phyloP scores from a whole-genome alignment of 1,284 basidiomycete genomes.

The Marasmius oreades region DNA sequence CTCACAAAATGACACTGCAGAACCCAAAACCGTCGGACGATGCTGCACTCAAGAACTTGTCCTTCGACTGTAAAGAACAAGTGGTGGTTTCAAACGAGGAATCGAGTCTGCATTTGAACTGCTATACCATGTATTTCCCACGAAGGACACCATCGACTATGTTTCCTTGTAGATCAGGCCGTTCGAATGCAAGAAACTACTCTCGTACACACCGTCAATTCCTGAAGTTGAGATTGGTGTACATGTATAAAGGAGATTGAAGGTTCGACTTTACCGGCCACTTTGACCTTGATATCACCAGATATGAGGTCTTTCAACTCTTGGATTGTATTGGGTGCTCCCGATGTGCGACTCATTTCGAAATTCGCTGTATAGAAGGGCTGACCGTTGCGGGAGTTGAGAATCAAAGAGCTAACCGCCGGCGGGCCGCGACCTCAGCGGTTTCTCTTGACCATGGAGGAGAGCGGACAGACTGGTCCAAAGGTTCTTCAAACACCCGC shows the following conservation, averaged over 20 bases:
- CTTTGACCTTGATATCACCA: slow-evolving; percentile 84
- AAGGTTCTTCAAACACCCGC: slow-evolving; percentile 37
- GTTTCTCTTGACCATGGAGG: not conserved
- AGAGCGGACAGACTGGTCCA: not conserved
- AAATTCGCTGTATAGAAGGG: not conserved
- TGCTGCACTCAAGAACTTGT: slow-evolving; percentile 88
- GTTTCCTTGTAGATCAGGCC: not conserved
- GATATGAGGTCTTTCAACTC: slow-evolving; percentile 57
- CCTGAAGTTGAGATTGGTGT: slow-evolving; percentile 33
- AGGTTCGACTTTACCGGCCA: slow-evolving; percentile 60
- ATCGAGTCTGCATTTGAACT: slow-evolving; percentile 12
- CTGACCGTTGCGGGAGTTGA: not conserved
- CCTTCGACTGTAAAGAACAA: slow-evolving; percentile 59
- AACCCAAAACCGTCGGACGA: slow-evolving; percentile 87
- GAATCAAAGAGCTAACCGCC: not conserved
- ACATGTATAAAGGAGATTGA: not conserved
- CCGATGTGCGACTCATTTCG: slow-evolving; percentile 23
- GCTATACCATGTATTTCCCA: slow-evolving; percentile 86
- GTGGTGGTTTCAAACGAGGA: slow-evolving; percentile 1
- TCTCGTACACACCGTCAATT: slow-evolving; percentile 54
- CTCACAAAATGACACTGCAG: slow-evolving; percentile 86
- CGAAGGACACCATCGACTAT: slow-evolving; percentile 89
- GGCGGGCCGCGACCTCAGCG: too few species aligned
- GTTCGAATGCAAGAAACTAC: not conserved
- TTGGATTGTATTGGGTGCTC: slow-evolving; percentile 53